Evolutionary conservation across 2,329 filamentous ascomycete species (phyloP).

Genomic region (Pyrenochaeta sp.): DNA sequence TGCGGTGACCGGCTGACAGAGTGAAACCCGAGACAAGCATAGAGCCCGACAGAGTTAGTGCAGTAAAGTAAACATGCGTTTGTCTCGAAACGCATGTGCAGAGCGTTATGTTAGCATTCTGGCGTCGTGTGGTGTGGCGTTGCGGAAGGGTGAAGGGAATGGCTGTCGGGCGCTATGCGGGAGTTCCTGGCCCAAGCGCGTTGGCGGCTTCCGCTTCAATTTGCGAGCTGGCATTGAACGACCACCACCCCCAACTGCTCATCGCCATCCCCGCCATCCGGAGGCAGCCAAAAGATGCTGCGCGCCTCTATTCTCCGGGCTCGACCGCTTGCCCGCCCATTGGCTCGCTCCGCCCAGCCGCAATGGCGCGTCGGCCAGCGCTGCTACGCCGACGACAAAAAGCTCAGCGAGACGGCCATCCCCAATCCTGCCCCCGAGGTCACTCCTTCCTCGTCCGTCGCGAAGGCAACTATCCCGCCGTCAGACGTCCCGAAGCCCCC

Average conservation of each 20-base stretch:
- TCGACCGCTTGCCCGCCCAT: slow-evolving; percentile 51
- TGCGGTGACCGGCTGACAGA: no score
- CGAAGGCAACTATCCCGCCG: slow-evolving; percentile 55
- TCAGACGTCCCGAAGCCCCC: slow-evolving; percentile 58
- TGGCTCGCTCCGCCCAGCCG: slow-evolving; percentile 42
- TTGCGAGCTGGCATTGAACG: slow-evolving; percentile 25
- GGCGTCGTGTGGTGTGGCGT: slow-evolving; percentile 3
- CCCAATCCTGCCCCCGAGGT: slow-evolving; percentile 45
- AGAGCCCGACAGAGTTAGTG: no score
- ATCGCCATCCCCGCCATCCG: slow-evolving; percentile 32
- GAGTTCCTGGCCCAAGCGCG: slow-evolving; percentile 17
- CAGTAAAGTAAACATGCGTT: no score
- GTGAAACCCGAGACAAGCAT: no score
- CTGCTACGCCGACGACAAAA: slow-evolving; percentile 58
- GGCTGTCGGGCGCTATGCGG: slow-evolving; percentile 5
- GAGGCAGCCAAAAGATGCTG: slow-evolving; percentile 62
- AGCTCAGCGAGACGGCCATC: slow-evolving; percentile 49
- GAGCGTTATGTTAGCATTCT: neutral
- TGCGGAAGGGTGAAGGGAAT: no score
- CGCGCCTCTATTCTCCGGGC: slow-evolving; percentile 61
- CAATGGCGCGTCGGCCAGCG: slow-evolving; percentile 53
- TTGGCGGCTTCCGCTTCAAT: slow-evolving; percentile 21
- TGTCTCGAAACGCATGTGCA: no score
- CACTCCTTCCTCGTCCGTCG: slow-evolving; percentile 41
- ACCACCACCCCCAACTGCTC: slow-evolving; percentile 23